These are phyloP conservation scores for Ceratobasidium papillatum DNA, from an alignment of 1,284 basidiomycete genomes.

Conservation along the genomic window DNA sequence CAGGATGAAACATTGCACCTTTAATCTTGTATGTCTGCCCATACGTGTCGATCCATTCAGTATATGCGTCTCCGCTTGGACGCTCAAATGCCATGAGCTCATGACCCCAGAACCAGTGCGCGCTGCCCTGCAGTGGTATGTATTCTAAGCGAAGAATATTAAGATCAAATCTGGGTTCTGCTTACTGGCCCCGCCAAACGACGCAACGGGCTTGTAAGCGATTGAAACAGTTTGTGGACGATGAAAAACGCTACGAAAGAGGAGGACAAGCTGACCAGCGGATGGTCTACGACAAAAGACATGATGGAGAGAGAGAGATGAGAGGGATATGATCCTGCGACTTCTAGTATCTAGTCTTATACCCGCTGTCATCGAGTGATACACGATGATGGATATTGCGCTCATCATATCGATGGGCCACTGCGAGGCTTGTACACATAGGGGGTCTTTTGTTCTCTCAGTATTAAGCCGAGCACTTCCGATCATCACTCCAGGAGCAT, in stretches of 20 bases:
- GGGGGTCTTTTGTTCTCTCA: no score
- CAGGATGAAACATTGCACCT: conserved; percentile 38
- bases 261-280: not conserved
- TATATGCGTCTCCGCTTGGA: conserved; percentile 14
- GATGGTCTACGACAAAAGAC: conserved; percentile 9
- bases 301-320: conserved; percentile 8
- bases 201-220: not conserved
- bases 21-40: conserved; percentile 39
- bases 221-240: not conserved
- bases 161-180: not conserved
- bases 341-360: not conserved
- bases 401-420: no score
- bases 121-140: not conserved
- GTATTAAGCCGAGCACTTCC: no score
- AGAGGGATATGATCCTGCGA: not conserved
- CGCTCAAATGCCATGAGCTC: conserved; percentile 11
- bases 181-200: conserved; percentile 11
- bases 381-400: conserved; percentile 8
- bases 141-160: not conserved
- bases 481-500: no score
- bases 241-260: not conserved
- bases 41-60: conserved; percentile 24
- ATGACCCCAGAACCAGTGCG: conserved; percentile 35
- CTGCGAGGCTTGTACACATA: no score
- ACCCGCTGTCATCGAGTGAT: not conserved